Base-by-base conservation (phyloP, 108 stramenopile genomes). In the Schizochytrium sp. region DNA sequence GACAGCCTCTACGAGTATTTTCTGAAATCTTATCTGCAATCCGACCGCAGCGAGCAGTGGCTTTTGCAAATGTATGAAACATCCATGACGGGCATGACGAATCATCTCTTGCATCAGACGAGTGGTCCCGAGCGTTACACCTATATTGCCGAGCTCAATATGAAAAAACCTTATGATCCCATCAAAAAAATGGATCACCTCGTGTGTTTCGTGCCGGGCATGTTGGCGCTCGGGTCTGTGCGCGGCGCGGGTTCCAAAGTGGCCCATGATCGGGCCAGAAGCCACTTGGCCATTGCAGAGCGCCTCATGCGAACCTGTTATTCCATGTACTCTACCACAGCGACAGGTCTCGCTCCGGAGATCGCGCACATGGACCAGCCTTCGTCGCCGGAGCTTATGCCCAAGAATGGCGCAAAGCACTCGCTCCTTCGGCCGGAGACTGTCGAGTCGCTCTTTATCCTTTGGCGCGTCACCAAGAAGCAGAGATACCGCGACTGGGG, bases 1-100 rank as follows among this genome's bases (percentile, higher is more conserved):
- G 96, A 96, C 89, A 91, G 90, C 28, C 94, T 93, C 87, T 99
- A 98, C 90, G 98, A 98, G 92, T 98, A 99, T 91, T 94, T 99
- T 93, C 92, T 99, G 2, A 99, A 99, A 90, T 87, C 94, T 14
- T 99, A 96, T 96, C 41, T 99, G 19, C 96, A 97, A 71, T 96
- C 96, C 5, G 97, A 96, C 34, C 91, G 91, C 63, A 94, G 89
- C n/a, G 96, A 97, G 92, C 60, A 88, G 58, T 47, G 89, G 89
- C 53, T 83, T 29, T 44, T 89, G 5, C 14, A 21, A 6, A 51
- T 87, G 87, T 89, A 89, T 57, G 89, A 89, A 21, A 21, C 18
- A 6, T 25, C 87, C 44, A 88, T 92, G 60, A 29, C 44, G 14
- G 93, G 89, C 28, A 60, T 92, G 69, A 90, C 92, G 14, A 34